phyloP scores from a whole-genome alignment of 2,329 filamentous ascomycete species.

The Aspergillus luchuensis region DNA sequence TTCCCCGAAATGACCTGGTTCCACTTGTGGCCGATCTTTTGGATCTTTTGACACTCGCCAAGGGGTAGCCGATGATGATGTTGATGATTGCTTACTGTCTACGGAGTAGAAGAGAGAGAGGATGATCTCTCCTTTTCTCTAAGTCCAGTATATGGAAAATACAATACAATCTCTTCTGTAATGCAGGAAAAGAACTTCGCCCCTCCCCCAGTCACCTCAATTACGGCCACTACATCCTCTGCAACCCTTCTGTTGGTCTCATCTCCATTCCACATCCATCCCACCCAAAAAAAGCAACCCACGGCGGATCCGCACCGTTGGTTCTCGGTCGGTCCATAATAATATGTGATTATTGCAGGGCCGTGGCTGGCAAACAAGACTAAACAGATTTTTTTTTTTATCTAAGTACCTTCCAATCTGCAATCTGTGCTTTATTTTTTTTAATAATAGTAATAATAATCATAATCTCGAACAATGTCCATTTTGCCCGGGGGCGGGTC shows the following conservation, averaged over 20 bases:
- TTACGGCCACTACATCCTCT: too few species aligned
- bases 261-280: not conserved
- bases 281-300: constrained; percentile 2
- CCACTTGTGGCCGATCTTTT: constrained; percentile 18
- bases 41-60: not conserved
- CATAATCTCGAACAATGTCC: not conserved
- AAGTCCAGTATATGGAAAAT: too few species aligned
- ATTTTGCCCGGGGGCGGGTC: not conserved
- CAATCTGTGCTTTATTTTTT: too few species aligned
- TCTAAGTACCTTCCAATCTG: too few species aligned
- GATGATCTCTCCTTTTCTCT: too few species aligned
- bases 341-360: not conserved
- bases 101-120: too few species aligned
- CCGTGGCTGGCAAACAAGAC: not conserved
- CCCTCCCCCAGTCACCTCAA: not conserved
- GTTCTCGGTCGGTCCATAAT: constrained; percentile 1
- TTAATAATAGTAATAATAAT: too few species aligned
- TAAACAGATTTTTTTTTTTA: not conserved
- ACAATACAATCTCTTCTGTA: too few species aligned
- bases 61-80: not conserved
- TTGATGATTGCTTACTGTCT: too few species aligned
- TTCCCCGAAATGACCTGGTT: constrained; percentile 31
- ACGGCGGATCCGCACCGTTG: constrained; percentile 2
- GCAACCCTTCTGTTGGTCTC: too few species aligned
- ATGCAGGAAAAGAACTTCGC: not conserved